Percentiles rank a stretch among this genome's conserved stretches.
These are phyloP conservation scores for Botrytis tulipae DNA, from an alignment of 2,329 filamentous ascomycete genomes.

Conservation along the genomic window DNA sequence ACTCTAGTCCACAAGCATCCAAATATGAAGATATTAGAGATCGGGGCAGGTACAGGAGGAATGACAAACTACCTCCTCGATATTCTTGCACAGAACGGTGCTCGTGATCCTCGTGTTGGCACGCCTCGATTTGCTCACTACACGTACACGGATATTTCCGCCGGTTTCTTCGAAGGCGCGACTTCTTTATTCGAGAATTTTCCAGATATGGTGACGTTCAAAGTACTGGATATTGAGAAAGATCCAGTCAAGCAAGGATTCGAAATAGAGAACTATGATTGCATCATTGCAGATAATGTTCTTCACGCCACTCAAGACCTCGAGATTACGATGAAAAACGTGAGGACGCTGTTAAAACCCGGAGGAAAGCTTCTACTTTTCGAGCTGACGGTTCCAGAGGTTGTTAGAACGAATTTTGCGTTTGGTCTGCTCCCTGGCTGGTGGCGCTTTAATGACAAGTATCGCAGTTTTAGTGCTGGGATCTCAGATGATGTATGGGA, in stretches of 20 bases:
- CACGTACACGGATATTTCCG: neutral
- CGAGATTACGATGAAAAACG: neutral
- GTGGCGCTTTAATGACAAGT: conserved; percentile 39
- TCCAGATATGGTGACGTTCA: neutral
- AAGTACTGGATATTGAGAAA: neutral
- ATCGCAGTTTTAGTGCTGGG: conserved; percentile 28
- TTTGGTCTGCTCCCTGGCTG: conserved; percentile 42
- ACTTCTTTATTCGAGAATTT: neutral
- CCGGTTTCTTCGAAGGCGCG: neutral
- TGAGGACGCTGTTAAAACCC: neutral
- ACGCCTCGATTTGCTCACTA: neutral
- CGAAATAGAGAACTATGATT: neutral
- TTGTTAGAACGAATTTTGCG: conserved; percentile 13
- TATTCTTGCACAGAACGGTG: neutral
- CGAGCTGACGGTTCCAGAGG: neutral
- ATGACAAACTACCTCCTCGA: neutral
- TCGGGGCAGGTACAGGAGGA: neutral
- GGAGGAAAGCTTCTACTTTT: neutral
- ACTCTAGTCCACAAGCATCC: neutral
- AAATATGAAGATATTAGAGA: neutral
- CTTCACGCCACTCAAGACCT: conserved; percentile 10
- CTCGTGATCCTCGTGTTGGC: neutral
- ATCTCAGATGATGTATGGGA: conserved; percentile 26
- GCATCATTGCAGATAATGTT: conserved; percentile 2
- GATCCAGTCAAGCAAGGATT: neutral